Base-by-base conservation (phyloP, 2,329 filamentous ascomycete species). In the Cytospora chrysosperma region DNA sequence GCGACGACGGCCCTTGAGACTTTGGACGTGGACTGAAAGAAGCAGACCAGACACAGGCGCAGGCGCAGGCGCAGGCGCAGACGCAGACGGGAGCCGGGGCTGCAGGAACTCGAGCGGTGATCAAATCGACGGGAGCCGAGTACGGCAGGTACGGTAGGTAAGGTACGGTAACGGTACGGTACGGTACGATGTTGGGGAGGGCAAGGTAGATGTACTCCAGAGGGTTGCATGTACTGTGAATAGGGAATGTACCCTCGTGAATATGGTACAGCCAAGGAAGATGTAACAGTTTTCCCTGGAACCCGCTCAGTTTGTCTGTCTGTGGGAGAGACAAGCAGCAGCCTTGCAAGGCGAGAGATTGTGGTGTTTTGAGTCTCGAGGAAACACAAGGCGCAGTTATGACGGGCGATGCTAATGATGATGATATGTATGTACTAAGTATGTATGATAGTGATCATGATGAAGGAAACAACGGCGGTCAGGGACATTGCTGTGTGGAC, bases 21-120 rank as follows among this genome's bases (percentile, higher is more conserved):
- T 50, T 21, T 21, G 56, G 27, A 32, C 26, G 17, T 37, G 28
- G 37, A 40, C 26, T 28, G 26, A 5, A 24, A 57, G 7, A 49
- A 40, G 34, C 24, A n/a, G 21, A 27, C 40, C 30, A 49, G 21
- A 19, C 17, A 10, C 30, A 37, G 34, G 17, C 17, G 53, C 53
- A 55, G 53, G n/a, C 13, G n/a, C 34, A 34, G 32, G 4, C 32
- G 54, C 54, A 56, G 54, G 34, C 34, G 54, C 54, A 37, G 53
- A 30, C 28, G 53, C 53, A 55, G 53, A 27, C 30, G 53, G 26
- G 30, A 15, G 19, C 56, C 49, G 55, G 13, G 19, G 34, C 55
- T 57, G 55, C 40, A 43, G 40, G 40, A 43, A 43, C 40, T 43
- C 4, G 40, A 43, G 40, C 19, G 40, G 40, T 43, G 40, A 43